Evolutionary conservation across 208 protist genomes (phyloP), one percentile per base, ranked within the genome.

Genomic region (Crithidia acanthocephali): DNA sequence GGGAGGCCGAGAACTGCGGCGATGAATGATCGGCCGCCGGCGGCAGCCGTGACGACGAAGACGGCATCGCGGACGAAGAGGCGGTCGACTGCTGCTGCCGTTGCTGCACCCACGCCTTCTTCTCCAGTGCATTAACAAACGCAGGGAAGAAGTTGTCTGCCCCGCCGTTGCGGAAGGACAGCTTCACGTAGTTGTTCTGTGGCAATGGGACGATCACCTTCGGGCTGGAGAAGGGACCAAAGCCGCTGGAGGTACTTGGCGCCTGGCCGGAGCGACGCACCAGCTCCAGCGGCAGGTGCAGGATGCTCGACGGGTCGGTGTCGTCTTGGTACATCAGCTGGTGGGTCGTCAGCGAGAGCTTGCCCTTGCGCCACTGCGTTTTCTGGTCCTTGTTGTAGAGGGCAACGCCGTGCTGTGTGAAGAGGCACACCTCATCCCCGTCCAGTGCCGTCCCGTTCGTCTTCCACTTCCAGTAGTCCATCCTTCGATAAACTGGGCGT

Each of bases 161-260:
- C n/a, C 86, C 86, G n/a, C 90, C 86, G 6, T 62, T 57, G 56
- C 76, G 69, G 66, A 95, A 93, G 20, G 84, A 87, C 15, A 93
- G 69, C 27, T 86, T 81, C 25, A 82, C 68, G 58, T 74, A 85
- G 37, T 55, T 58, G 22, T 68, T 59, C n/a, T 53, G 59, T 0
- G 87, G 85, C 10, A 95, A 69, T 3, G 80, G 85, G 10, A 92
- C 44, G 18, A 84, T 56, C 15, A 95, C 78, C 64, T 93, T 95
- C 32, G 87, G 72, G 68, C 80, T 84, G 16, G 69, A 79, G 58
- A 91, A 88, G 25, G 56, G 64, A 0, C 72, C 76, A 53, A 79
- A 81, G 18, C 84, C 79, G 13, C 50, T 67, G 6, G 69, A 76
- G 7, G 67, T 59, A 33, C 61, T 86, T 20, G 85, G 79, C 30